Conservation (phyloP, 306 rosid species). For the Fragaria vesca region DNA sequence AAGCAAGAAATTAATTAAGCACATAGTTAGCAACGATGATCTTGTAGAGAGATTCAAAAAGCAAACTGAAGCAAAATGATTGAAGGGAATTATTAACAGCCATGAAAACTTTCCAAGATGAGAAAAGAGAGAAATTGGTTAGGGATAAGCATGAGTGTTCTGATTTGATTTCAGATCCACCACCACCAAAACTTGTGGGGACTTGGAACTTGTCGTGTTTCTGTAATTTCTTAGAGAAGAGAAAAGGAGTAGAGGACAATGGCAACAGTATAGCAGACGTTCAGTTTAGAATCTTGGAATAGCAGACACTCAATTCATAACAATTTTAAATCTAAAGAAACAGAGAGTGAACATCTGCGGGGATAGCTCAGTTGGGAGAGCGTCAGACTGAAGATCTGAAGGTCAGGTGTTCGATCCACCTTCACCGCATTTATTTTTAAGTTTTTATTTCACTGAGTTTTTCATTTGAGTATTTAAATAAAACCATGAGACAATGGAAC, state of each 20-base stretch:
- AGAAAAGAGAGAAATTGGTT: neutral
- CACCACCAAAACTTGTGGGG: slow-evolving; percentile 42
- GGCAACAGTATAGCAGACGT: neutral
- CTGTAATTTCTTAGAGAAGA: slow-evolving; percentile 7
- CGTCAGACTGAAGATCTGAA: slow-evolving; percentile 13
- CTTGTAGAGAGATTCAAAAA: neutral
- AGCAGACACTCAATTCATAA: too few relatives aligned
- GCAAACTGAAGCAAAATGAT: neutral
- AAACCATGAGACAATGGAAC: rapidly evolving
- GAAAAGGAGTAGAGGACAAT: slow-evolving; percentile 19
- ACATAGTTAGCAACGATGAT: neutral
- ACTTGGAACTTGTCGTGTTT: slow-evolving; percentile 43
- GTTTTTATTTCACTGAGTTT: neutral
- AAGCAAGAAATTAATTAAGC: neutral
- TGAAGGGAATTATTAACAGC: neutral
- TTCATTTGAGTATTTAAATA: neutral
- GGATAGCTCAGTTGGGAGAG: slow-evolving; percentile 13
- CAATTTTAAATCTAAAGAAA: rapidly evolving
- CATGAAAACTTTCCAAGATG: neutral
- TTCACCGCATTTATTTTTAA: neutral
- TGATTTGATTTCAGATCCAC: slow-evolving; percentile 28
- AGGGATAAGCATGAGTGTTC: slow-evolving; percentile 20
- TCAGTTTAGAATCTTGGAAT: neutral
- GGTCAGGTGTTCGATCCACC: slow-evolving; percentile 10
- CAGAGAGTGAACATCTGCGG: neutral